Evolutionary conservation across 345 rosid genomes (phyloP).

Genomic region (Excoecaria cochinchinensis): DNA sequence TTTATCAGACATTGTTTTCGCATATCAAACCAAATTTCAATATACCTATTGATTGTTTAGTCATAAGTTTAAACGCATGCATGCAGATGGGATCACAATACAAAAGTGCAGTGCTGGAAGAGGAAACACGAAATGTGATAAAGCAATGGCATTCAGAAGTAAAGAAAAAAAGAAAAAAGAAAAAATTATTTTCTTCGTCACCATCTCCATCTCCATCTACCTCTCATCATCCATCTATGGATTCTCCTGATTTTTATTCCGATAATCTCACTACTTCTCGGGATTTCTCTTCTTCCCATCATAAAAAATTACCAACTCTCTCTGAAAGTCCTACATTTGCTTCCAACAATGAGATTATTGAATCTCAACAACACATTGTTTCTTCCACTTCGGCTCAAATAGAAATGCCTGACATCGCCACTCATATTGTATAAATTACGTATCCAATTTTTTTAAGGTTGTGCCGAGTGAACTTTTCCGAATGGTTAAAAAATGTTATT

Average conservation of each 20-base stretch:
- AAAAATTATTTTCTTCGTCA: background rate
- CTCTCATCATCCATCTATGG: background rate
- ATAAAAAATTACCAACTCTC: slow-evolving; percentile 17
- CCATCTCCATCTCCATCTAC: background rate
- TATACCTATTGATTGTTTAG: no score
- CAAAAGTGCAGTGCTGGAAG: slow-evolving; percentile 33
- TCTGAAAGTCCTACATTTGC: background rate
- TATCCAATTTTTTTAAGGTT: no score
- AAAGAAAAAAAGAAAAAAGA: slow-evolving; percentile 37
- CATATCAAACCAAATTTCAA: no score
- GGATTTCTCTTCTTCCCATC: slow-evolving; percentile 11
- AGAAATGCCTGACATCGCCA: no score
- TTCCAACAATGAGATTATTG: background rate
- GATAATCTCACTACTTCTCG: background rate
- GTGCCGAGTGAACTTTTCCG: no score
- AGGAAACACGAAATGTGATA: slow-evolving; percentile 28
- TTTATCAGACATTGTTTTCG: no score
- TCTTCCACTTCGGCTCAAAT: no score
- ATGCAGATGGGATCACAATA: slow-evolving; percentile 46
- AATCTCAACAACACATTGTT: background rate
- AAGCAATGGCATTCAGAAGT: slow-evolving; percentile 36
- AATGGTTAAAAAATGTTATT: no score
- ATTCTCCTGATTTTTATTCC: background rate
- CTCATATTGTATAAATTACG: no score
- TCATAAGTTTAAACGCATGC: no score